Evolutionary conservation across 192 early-diverging fungal species (phyloP), one percentile per base, ranked within the genome.

Genomic region (Umbelopsis vinacea): DNA sequence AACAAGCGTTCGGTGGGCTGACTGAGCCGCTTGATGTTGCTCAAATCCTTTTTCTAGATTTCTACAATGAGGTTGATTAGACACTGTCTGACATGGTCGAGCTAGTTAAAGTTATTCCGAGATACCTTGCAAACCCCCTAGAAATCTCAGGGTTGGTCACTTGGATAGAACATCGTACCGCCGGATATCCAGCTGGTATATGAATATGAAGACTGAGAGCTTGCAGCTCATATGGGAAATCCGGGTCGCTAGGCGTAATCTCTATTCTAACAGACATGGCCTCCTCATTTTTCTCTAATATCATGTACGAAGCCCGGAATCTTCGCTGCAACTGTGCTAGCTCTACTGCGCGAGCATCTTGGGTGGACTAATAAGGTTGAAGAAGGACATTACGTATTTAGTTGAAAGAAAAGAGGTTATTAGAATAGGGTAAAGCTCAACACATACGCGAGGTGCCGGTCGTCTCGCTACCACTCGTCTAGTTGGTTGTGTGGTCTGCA

Each of bases 191-290:
- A 7, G 66, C 67, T 0, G 93, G 92, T 2, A 95, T 77, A 11
- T 73, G 67, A 19, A 94, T 74, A n/a, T 84, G 85, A 38, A 93
- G 37, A 46, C 85, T 74, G 23, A 95, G 75, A n/a, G 78, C 72
- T 35, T 84, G 76, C 47, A 95, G 78, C 52, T 94, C 92, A 67
- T 83, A 95, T 15, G 93, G 92, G 67, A 95, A 95, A 68, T 95
- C 93, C 23, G 93, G 93, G 52, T 94, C 92, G 24, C 77, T 78
- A 6, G 87, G 87, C 26, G 46, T 38, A 24, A 81, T 47, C 14
- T 72, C 75, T 14, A 80, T 38, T 70, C 71, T 68, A 11, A 80
- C 68, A 11, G 70, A 52, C 7, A 69, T 80, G 22, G 63, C 71
- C 35, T 70, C 17, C 5, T 54, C 29, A 0, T 26, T 63, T 21